Evolutionary conservation across 2,329 filamentous ascomycete species (phyloP).

Genomic region (Cercospora sp.): DNA sequence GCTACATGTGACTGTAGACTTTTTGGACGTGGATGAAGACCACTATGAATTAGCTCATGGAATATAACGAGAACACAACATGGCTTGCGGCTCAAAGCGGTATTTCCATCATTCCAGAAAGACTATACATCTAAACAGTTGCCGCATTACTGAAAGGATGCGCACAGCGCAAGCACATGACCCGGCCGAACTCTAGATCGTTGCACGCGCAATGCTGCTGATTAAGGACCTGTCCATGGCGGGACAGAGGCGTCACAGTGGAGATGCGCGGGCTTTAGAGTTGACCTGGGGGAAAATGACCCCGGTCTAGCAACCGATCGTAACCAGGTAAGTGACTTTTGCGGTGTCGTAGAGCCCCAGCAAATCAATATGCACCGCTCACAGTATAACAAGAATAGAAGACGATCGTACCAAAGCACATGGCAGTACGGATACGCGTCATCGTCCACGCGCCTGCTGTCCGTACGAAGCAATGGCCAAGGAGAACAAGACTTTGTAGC

Average conservation of each 20-base stretch:
- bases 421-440: neutral
- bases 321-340: neutral
- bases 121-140: no score
- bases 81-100: neutral
- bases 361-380: neutral
- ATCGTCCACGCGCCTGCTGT: neutral
- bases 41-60: slow-evolving; percentile 11
- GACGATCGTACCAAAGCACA: neutral
- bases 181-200: neutral
- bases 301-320: neutral
- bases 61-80: neutral
- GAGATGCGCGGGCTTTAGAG: neutral
- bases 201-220: neutral
- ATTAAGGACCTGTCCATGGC: neutral
- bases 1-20: neutral
- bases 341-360: neutral
- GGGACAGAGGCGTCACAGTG: neutral
- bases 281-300: neutral
- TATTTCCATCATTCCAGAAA: neutral
- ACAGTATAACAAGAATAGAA: neutral
- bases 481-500: slow-evolving; percentile 1
- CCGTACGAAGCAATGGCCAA: slow-evolving; percentile 10
- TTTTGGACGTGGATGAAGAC: slow-evolving; percentile 8
- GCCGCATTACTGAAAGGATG: no score
- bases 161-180: neutral